phyloP scores from a whole-genome alignment of 1,284 basidiomycete genomes.

The Meripilus lineatus region DNA sequence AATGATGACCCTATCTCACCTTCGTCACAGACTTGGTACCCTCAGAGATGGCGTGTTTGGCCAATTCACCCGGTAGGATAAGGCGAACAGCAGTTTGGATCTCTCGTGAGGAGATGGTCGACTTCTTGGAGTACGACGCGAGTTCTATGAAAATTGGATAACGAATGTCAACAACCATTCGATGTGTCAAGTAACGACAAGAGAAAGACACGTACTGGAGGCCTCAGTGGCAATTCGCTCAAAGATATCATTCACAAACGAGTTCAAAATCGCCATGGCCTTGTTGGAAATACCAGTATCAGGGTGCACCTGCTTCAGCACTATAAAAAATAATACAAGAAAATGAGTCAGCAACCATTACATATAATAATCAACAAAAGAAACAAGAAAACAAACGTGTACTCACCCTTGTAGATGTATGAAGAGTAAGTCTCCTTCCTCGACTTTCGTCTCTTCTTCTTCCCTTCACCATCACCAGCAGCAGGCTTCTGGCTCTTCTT shows the following conservation, averaged over 20 bases:
- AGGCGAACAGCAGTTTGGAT: slow-evolving; percentile 90
- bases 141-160: slow-evolving; percentile 54
- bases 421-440: slow-evolving; percentile 92
- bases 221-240: slow-evolving; percentile 91
- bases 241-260: slow-evolving; percentile 91
- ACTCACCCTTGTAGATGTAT: slow-evolving; percentile 89
- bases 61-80: slow-evolving; percentile 85
- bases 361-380: slow-evolving; percentile 33
- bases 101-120: slow-evolving; percentile 91
- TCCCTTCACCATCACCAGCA: slow-evolving; percentile 50
- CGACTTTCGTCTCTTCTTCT: slow-evolving; percentile 89
- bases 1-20: slow-evolving; percentile 17
- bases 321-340: slow-evolving; percentile 35
- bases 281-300: slow-evolving; percentile 98
- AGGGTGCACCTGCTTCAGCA: slow-evolving; percentile 90
- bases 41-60: slow-evolving; percentile 79
- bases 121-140: slow-evolving; percentile 90
- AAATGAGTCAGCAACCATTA: slow-evolving; percentile 10
- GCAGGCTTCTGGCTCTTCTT: slow-evolving; percentile 81
- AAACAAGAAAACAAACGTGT: slow-evolving; percentile 31
- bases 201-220: slow-evolving; percentile 51
- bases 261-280: slow-evolving; percentile 94
- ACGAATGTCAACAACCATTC: slow-evolving; percentile 9
- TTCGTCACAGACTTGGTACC: slow-evolving; percentile 55
- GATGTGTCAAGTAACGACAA: background rate